Evolutionary conservation across 805 yeast species (phyloP), one percentile per base, ranked within the genome.

Genomic region (Kuraishia cidri): DNA sequence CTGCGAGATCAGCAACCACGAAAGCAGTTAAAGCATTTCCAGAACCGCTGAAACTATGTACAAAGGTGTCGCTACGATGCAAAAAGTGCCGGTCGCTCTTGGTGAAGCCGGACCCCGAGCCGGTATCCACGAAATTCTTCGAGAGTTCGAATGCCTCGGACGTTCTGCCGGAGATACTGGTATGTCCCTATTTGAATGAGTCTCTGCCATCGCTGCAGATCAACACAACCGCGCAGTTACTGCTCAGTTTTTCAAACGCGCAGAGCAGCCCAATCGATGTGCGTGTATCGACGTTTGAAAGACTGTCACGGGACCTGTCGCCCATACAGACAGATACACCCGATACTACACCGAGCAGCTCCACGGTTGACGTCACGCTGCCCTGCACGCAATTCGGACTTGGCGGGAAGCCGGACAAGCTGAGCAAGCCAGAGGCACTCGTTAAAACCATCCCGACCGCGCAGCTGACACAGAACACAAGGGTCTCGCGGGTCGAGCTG

Each of bases 391-490:
- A 29, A 2, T 40, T 50, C 29, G 19, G 28, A n/a, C 25, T 48
- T 1, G 39, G 38, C 7, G 38, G 31, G 10, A 32, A 29, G 13
- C 47, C 48, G 3, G 36, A 27, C 9, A 38, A 37, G 18, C 13
- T 31, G 9, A 24, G 30, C 1, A 38, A 34, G 22, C 34, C 37
- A 3, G 45, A 38, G 2, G 22, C 26, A 3, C 26, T 37, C 5
- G 30, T 52, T 1, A 45, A 46, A 18, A 34, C 42, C 3, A 43
- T 56, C 0, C 62, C 69, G 3, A 52, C 62, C 0, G 31, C 47
- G 3, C 39, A 46, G 22, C 40, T 62, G 4, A 47, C 50, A 0
- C 36, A 39, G 5, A 34, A 35, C 3, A 45, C 62, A 1, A 54
- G 47, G 19, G 9, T 45, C 1, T 43, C 59, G 3, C 41, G 62